Base-by-base conservation (phyloP, 23 red algal genomes). In the Agarophyton chilense region DNA sequence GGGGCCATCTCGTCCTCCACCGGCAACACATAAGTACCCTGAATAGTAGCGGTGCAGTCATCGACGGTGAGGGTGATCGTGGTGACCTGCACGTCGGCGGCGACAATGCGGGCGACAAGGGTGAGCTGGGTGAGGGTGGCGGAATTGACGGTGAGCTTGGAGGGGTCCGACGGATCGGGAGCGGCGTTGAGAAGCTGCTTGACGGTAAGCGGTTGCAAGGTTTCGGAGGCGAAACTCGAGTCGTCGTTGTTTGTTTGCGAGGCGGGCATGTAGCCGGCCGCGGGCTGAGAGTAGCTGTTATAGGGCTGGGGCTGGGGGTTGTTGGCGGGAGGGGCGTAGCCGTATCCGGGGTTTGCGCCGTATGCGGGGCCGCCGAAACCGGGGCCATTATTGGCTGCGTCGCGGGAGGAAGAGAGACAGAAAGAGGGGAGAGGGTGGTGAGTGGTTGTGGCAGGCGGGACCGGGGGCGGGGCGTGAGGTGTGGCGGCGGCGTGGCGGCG, bases 41-140 rank as follows among this genome's bases (percentile, higher is more conserved):
- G 29, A 22, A 90, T 78, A n/a, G n/a, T 12, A 0, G 31, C 86
- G 25, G 86, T 79, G 49, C 86, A 65, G 71, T 90, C 86, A 49
- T 90, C 86, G 13, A 90, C 11, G 2, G 52, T 34, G 58, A 90
- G 53, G 17, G 71, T n/a, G 36, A 90, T 90, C n/a, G 62, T 36
- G 35, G 72, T 79, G 28, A 90, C 58, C 52, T 79, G 86, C 71
- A 79, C 38, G 47, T 79, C 74, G 16, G 58, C 46, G 52, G 29
- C 39, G 10, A 79, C 53, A n/a, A 90, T 90, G 25, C 52, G 70
- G 16, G 70, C 86, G 10, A 90, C 73, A 10, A 90, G 34, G 21
- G 86, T 79, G 36, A 90, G 65, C 60, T 79, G 71, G 17, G 28
- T 21, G 11, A 70, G 45, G 10, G 18, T 28, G 32, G 33, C 22